Evolutionary conservation across 2,329 filamentous ascomycete genomes (phyloP), one percentile per base, ranked within the genome.

Genomic region (Xylaria multiplex): DNA sequence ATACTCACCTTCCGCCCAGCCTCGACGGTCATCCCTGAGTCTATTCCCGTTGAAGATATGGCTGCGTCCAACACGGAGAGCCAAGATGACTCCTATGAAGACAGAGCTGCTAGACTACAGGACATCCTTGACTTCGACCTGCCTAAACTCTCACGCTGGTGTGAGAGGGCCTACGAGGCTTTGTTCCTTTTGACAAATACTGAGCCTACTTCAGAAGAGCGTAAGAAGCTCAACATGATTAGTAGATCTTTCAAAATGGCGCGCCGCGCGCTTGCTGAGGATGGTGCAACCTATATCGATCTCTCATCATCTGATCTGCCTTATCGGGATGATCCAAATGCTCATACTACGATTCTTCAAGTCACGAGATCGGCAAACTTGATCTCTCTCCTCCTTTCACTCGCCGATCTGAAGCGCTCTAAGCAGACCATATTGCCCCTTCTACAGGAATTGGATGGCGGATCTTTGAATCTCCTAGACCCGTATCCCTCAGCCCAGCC

Each of bases 81-180:
- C 22, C 27, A 55, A 37, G 62, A 61, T 27, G 72, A 71, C n/a
- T 66, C 65, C n/a, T 56, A 67, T 14, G 69, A 71, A 22, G 66
- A 72, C 32, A 66, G 67, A 35, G 66, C 59, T 35, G 70, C 68
- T 16, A 71, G 62, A 56, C 59, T 74, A 6, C 66, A 72, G 40
- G 74, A 75, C 37, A 61, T 75, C 53, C 50, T 75, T 32, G 70
- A 76, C 46, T 73, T 72, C 64, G 74, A 73, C 35, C 64, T 75
- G 22, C 74, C 74, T 14, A 73, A 74, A 52, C 64, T 75, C 37
- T 53, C 48, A 16, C 71, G 70, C 40, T 74, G 73, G 68, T 70
- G 66, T 48, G 66, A 62, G 9, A 73, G 67, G 22, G 63, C 71
- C 32, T 69, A 70, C 22, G 60, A 56, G 24, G 48, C 65, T 40